Evolutionary conservation across 371 early-diverging fungal genomes (phyloP).

Genomic region (Globomyces sp.): DNA sequence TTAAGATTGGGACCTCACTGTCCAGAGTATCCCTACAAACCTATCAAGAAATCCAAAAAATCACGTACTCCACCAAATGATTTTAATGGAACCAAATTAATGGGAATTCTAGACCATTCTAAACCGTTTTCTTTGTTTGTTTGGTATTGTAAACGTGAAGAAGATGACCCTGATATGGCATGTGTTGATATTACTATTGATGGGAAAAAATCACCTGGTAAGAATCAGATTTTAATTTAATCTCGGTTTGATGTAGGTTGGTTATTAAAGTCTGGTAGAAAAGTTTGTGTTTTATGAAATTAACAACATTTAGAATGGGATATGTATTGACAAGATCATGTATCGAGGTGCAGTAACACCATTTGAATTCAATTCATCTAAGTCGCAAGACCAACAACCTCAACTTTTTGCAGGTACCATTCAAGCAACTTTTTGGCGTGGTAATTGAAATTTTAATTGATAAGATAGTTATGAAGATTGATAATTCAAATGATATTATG

Average conservation of each 20-base stretch:
- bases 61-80: background rate
- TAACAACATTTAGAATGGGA: background rate
- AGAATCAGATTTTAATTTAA: too few species aligned
- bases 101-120: background rate
- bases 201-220: background rate
- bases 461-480: constrained; percentile 6
- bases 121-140: background rate
- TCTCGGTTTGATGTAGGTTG: background rate
- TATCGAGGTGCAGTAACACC: background rate
- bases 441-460: background rate
- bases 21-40: constrained; percentile 6
- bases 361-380: background rate
- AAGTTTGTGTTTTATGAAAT: too few species aligned
- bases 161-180: constrained; percentile 1
- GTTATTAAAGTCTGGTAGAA: background rate
- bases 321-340: background rate
- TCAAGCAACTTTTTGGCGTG: constrained; percentile 6
- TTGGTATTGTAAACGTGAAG: background rate
- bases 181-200: background rate
- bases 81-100: constrained; percentile 2
- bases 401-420: background rate
- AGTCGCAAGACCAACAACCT: background rate
- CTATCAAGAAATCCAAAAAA: background rate
- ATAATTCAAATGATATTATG: too few species aligned
- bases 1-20: background rate